Evolutionary conservation across 148 eudicot genomes (phyloP), one percentile per base, ranked within the genome.

Genomic region (Camellia lanceoleosa): DNA sequence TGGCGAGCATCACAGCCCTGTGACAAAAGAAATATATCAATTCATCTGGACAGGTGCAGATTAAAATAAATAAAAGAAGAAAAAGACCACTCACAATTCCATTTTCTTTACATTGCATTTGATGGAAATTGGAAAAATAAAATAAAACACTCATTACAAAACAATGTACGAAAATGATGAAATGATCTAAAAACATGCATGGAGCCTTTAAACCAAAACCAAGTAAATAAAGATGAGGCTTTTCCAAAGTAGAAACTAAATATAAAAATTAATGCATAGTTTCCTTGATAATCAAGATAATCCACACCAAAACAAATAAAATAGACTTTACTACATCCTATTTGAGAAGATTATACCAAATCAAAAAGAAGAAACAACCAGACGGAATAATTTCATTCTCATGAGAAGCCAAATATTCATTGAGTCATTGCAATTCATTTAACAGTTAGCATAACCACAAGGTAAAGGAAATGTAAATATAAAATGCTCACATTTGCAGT

Each of bases 1-100:
- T 87, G 97, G 68, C 97, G 94, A 81, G 92, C 91, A 91, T 94
- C 97, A 84, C 97, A 86, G 89, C 94, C 97, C 99, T 95, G 93
- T 72, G 79, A 78, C 59, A 66, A 81, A 78, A 73, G 74, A 67
- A 83, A 81, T 30, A 68, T 41, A 76, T 82, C 38, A 77, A 72
- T n/a, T 51, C 44, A 42, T 20, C 42, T n/a, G 38, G 54, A 30
- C 49, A 23, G 59, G 38, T 8, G 38, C 64, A 46, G 46, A 60
- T 16, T 63, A 64, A 46, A 18, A 55, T 41, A 14, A 52, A 6
- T 67, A 52, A 55, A 56, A 18, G 38, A 30, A 30, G 1, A 30
- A 30, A 30, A 30, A 30, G 38, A 30, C 38, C 38, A 30, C 38
- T 11, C 67, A 78, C 20, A 55, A 52, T 67, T 67, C 59, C 73